Conservation (phyloP, 2,329 filamentous ascomycete species). For the Pseudogymnoascus pannorum region DNA sequence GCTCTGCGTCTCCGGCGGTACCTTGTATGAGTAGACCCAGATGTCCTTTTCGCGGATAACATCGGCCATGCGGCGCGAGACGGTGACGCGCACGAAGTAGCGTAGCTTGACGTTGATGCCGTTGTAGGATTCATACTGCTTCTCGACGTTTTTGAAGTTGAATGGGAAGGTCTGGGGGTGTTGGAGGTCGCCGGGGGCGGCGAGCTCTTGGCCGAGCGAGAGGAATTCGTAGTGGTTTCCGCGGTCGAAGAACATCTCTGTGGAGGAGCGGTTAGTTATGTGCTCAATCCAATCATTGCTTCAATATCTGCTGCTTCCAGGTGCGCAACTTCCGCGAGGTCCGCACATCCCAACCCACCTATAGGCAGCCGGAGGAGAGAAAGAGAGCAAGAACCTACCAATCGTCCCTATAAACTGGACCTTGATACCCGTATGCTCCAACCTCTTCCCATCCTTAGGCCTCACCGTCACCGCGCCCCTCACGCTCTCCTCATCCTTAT, state of each 20-base stretch:
- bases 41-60: conserved; percentile 98
- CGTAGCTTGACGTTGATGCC: conserved; percentile 99
- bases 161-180: conserved; percentile 98
- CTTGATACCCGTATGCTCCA: conserved; percentile 98
- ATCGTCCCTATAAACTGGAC: conserved; percentile 99
- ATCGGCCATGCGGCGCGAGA: conserved; percentile 93
- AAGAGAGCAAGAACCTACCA: conserved; percentile 46
- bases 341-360: background rate
- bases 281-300: conserved; percentile 6
- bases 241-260: conserved; percentile 99
- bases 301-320: background rate
- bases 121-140: conserved; percentile 99
- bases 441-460: conserved; percentile 94
- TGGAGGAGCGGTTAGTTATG: conserved; percentile 2
- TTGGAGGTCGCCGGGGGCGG: conserved; percentile 92
- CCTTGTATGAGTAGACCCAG: conserved; percentile 98
- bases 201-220: conserved; percentile 91
- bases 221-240: conserved; percentile 99
- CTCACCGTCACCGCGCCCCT: conserved; percentile 92
- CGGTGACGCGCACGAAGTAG: conserved; percentile 96
- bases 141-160: conserved; percentile 99
- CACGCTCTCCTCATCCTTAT: conserved; percentile 97
- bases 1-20: conserved; percentile 95
- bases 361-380: conserved; percentile 9
- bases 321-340: background rate